Evolutionary conservation across 2,329 filamentous ascomycete genomes (phyloP), one percentile per base, ranked within the genome.

Genomic region (Lasiodiplodia gonubiensis): DNA sequence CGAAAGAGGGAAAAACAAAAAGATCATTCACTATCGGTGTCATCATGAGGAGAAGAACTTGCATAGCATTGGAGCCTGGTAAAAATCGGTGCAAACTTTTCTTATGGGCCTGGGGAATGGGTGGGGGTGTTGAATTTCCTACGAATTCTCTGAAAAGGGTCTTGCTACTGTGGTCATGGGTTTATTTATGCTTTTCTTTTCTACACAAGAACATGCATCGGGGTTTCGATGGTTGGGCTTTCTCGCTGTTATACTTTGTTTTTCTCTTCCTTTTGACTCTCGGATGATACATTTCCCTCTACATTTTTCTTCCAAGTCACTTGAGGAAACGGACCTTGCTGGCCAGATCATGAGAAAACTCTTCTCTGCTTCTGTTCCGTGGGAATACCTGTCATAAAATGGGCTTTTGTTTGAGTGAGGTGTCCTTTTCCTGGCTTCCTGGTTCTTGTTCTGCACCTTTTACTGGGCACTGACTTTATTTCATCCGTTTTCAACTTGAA

Each of bases 41-140:
- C 55, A 35, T 53, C 60, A 64, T 37, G 39, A 48, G 39, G 60
- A 60, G 49, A 51, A 42, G 52, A 59, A 46, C 35, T 67, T 67
- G 65, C 65, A 67, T 67, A 67, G 65, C 65, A 67, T 67, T 67
- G 65, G 65, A 52, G 42, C 54, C 55, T 52, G 65, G 65, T 52
- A 53, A 51, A n/a, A 67, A 46, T 46, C 46, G 64, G 64, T 66
- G 64, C 54, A 51, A 61, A 67, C 61, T 18, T 66, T 61, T 35
- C 46, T 53, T 52, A 16, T 66, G 52, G 64, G 64, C 42, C 54
- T 57, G 39, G 33, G 64, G 53, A 27, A 25, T 42, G 37, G 63
- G 63, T 18, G 37, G 18, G 61, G 49, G 25, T 51, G 49, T 46
- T n/a, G 16, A n/a, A 30, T 51, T 52, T 64, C 35, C 60, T 37